These are phyloP conservation scores for Candida gorgasii DNA, from an alignment of 805 yeast genomes.

Conservation along the genomic window DNA sequence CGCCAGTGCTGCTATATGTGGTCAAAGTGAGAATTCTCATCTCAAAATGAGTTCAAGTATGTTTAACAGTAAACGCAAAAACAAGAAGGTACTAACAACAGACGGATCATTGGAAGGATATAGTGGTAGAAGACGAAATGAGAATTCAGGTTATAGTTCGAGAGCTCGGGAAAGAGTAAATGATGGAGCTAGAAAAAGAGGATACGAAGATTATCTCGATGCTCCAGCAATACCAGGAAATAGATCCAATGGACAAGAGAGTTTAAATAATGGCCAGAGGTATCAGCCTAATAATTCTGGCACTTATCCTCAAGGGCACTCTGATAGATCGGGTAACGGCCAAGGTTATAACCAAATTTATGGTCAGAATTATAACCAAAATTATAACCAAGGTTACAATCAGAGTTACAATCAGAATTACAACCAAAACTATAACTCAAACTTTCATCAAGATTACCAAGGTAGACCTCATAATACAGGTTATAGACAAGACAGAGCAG, in stretches of 20 bases:
- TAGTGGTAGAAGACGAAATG: constrained; percentile 8
- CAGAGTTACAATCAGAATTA: background rate
- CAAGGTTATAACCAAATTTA: background rate
- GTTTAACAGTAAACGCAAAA: constrained; percentile 1
- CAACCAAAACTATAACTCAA: no score
- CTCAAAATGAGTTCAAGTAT: constrained; percentile 2
- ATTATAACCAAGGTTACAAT: constrained; percentile 9
- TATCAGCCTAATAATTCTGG: constrained; percentile 13
- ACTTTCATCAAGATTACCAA: constrained; percentile 2
- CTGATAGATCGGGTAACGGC: no score
- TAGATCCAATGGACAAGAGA: background rate
- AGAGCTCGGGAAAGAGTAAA: constrained; percentile 6
- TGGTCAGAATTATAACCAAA: constrained; percentile 4
- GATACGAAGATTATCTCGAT: constrained; percentile 17
- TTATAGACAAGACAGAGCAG: no score
- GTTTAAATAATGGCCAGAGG: constrained; percentile 5
- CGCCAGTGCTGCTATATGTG: no score
- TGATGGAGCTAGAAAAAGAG: constrained; percentile 12
- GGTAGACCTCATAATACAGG: no score
- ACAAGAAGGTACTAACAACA: constrained; percentile 5
- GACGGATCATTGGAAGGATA: constrained; percentile 9
- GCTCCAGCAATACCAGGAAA: no score
- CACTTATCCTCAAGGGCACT: background rate
- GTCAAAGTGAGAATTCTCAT: background rate
- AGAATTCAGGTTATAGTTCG: constrained; percentile 4